Evolutionary conservation across 2,329 filamentous ascomycete genomes (phyloP), one percentile per base, ranked within the genome.

Genomic region (Gaeumannomyces tritici): DNA sequence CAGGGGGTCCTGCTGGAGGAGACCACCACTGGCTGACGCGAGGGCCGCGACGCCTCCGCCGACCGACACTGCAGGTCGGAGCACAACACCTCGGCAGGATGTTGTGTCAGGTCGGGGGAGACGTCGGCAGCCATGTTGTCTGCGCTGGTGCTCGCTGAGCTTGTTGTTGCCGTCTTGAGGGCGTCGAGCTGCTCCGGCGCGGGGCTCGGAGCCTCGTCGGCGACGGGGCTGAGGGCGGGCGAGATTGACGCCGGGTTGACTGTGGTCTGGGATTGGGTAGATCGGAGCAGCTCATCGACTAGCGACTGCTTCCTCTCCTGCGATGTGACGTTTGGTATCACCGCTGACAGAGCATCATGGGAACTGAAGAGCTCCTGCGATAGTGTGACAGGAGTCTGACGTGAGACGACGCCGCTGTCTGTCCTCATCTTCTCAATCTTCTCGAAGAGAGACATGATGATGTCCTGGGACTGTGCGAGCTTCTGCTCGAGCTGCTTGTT

Each of bases 51-150:
- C 75, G 78, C 80, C 77, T 83, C 83, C 82, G 80, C 85, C 89
- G 90, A 93, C 88, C 86, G 95, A 98, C 95, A 99, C 95, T 89
- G 95, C 95, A 96, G 95, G 95, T 96, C 95, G 63, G 64, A 65
- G 76, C 89, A 98, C 95, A 98, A 97, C 93, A 97, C 89, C 93
- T 85, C 95, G 84, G 95, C 95, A 98, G 95, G 93, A 96, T 96
- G 93, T 97, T 97, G 95, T 97, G 93, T 95, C 95, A 86, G 80
- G 84, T 96, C 91, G 86, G 90, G 83, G 79, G 88, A 84, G 63
- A 68, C 56, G 59, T 69, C 60, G 65, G 72, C 56, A 57, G 68
- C 64, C 57, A 66, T 65, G 59, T 66, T 60, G 18, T 66, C 60
- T 51, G n/a, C 42, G 42, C 42, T 51, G 42, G 42, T 24, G 21